Conservation (phyloP, 2,329 filamentous ascomycete species). For the Huntiella decipiens region DNA sequence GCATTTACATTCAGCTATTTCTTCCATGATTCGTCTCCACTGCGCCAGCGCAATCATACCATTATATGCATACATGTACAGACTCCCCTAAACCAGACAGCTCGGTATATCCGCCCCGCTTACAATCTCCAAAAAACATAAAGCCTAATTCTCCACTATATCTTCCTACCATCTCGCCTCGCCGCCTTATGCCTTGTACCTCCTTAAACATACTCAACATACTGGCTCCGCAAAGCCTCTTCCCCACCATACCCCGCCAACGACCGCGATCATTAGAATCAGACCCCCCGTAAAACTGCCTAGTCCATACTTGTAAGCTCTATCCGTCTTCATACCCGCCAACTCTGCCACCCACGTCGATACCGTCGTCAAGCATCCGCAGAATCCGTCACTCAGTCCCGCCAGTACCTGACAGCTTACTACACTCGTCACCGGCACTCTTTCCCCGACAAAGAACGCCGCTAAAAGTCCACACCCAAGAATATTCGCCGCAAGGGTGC, state of each 20-base stretch:
- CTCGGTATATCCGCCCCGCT: too few relatives aligned
- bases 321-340: constrained; percentile 28
- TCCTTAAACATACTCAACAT: constrained; percentile 16
- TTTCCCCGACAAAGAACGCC: constrained; percentile 63
- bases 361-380: constrained; percentile 45
- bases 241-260: constrained; percentile 60
- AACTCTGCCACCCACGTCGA: constrained; percentile 49
- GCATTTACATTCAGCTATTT: too few relatives aligned
- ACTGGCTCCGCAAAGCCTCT: constrained; percentile 29
- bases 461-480: constrained; percentile 56
- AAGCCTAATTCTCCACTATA: too few relatives aligned
- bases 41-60: too few relatives aligned
- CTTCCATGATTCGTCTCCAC: too few relatives aligned
- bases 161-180: too few relatives aligned
- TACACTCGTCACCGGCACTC: constrained; percentile 33
- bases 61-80: too few relatives aligned
- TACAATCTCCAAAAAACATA: too few relatives aligned
- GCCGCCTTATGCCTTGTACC: too few relatives aligned
- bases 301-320: constrained; percentile 49
- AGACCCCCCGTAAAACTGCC: constrained; percentile 41
- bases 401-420: constrained; percentile 50
- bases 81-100: too few relatives aligned
- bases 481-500: constrained; percentile 71
- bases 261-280: constrained; percentile 44
- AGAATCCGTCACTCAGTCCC: constrained; percentile 48